Evolutionary conservation across 2,329 filamentous ascomycete genomes (phyloP), one percentile per base, ranked within the genome.

Genomic region (Pseudovirgaria hyperparasitica): DNA sequence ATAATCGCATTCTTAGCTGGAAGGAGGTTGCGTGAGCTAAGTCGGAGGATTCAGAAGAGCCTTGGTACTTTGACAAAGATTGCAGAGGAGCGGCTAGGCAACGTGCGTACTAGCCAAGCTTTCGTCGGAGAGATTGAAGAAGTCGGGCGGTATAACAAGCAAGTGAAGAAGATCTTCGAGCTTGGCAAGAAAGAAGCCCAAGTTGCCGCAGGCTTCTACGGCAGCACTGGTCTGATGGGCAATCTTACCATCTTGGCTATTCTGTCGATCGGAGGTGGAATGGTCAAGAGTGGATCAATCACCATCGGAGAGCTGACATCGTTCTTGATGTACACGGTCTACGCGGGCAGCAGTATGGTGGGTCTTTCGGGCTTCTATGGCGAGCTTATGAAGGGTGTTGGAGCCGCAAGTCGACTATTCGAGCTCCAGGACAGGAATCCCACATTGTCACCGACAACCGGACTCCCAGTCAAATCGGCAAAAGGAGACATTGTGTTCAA

Each of bases 311-410:
- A 98, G 39, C 60, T 98, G 22, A 92, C 90, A 1, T 92, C 85
- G 0, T 98, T 98, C 57, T 70, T 98, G 60, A 96, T 98, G 87
- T 98, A 96, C 55, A 92, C 86, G 3, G 87, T 82, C 4, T 96
- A 77, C 41, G 74, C 74, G 28, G 74, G 74, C 11, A 90, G 82
- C 25, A 92, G 82, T 55, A 70, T 98, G 37, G 93, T 96, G 41
- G 90, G 90, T 4, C 64, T 98, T 2, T 93, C 85, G 4, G 84
- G 82, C 30, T 98, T 98, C 58, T 98, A 94, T 56, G 93, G 86
- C 0, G 90, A 98, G 51, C 67, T 98, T 35, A 98, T 98, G 90
- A 98, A 98, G 55, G 92, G 92, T 22, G 87, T 93, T 4, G 90
- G 92, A 44, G 90, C 90, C 22, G 90, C 90, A n/a, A 92, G 80